A percentile compares a stretch with the other conserved stretches of the same genome.
phyloP scores from a whole-genome alignment of 208 protist species.

The Leptomonas pyrrhocoris region DNA sequence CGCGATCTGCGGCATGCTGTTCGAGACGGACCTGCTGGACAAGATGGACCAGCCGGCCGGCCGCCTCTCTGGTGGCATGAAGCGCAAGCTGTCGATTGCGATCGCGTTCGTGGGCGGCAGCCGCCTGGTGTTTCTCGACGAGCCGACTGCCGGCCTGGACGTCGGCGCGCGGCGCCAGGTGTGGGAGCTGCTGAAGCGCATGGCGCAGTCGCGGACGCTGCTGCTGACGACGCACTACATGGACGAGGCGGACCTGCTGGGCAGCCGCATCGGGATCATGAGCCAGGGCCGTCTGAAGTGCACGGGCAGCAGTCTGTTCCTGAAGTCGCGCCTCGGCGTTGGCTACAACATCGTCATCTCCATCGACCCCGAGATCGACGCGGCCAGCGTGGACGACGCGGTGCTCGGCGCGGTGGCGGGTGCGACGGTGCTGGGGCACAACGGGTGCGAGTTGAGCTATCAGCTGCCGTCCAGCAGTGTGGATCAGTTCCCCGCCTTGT shows the following conservation, averaged over 20 bases:
- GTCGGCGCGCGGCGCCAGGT: conserved; percentile 69
- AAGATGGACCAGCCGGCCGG: conserved; percentile 45
- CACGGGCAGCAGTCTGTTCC: conserved; percentile 59
- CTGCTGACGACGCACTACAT: conserved; percentile 93
- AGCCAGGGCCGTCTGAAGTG: conserved; percentile 62
- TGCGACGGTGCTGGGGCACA: conserved; percentile 37
- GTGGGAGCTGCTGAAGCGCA: conserved; percentile 63
- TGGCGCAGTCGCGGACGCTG: conserved; percentile 52
- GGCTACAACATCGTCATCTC: conserved; percentile 60
- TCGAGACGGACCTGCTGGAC: conserved; percentile 60
- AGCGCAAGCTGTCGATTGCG: conserved; percentile 83
- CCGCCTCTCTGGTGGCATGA: conserved; percentile 68
- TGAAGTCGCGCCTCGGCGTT: conserved; percentile 62
- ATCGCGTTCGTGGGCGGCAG: conserved; percentile 83
- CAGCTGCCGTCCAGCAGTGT: conserved; percentile 41
- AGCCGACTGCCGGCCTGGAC: conserved; percentile 93
- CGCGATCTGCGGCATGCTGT: conserved; percentile 48
- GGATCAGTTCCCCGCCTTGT: conserved; percentile 5
- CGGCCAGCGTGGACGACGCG: conserved; percentile 7
- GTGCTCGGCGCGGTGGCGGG: conserved; percentile 26
- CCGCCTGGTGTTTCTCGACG: conserved; percentile 82
- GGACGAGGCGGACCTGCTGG: conserved; percentile 96
- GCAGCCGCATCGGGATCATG: conserved; percentile 94
- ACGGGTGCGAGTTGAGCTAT: conserved; percentile 43
- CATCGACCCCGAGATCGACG: conserved; percentile 34